Percentiles rank a stretch among this genome's conserved stretches.
Evolutionary conservation across 2,329 filamentous ascomycete genomes (phyloP).

Genomic region (Tolypocladium capitatum): DNA sequence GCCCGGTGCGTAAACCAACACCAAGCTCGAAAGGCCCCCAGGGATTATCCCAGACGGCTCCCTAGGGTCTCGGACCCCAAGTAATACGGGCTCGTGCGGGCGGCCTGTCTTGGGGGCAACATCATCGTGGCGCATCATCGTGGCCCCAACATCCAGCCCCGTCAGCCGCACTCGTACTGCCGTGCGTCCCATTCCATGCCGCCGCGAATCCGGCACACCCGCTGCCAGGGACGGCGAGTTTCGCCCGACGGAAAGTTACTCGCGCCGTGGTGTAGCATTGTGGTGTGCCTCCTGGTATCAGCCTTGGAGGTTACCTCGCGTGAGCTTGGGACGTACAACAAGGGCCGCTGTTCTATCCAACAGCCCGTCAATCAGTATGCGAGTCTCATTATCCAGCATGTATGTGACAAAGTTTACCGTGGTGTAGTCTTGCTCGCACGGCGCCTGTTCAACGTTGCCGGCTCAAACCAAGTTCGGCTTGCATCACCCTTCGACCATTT

Average conservation of each 20-base stretch:
- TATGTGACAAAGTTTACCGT: background rate
- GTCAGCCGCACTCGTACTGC: slow-evolving; percentile 2
- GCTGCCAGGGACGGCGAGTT: background rate
- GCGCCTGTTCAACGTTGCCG: background rate
- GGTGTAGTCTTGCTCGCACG: background rate
- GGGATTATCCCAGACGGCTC: background rate
- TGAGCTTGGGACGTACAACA: background rate
- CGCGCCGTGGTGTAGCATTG: background rate
- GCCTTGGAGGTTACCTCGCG: background rate
- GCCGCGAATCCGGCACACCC: background rate
- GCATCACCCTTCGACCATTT: too few species aligned
- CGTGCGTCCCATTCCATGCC: background rate
- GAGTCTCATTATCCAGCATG: background rate
- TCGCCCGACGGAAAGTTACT: background rate
- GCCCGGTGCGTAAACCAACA: too few species aligned
- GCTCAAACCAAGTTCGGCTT: background rate
- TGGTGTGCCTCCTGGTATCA: background rate
- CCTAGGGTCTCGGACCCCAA: background rate
- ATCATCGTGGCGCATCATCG: too few species aligned
- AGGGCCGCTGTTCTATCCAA: background rate
- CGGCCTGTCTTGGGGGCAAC: background rate
- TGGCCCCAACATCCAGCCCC: too few species aligned
- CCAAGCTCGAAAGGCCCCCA: background rate
- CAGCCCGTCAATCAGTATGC: too few species aligned
- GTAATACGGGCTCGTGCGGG: background rate